Evolutionary conservation across 1,284 basidiomycete species (phyloP), one percentile per base, ranked within the genome.

Genomic region (Melampsora americana): DNA sequence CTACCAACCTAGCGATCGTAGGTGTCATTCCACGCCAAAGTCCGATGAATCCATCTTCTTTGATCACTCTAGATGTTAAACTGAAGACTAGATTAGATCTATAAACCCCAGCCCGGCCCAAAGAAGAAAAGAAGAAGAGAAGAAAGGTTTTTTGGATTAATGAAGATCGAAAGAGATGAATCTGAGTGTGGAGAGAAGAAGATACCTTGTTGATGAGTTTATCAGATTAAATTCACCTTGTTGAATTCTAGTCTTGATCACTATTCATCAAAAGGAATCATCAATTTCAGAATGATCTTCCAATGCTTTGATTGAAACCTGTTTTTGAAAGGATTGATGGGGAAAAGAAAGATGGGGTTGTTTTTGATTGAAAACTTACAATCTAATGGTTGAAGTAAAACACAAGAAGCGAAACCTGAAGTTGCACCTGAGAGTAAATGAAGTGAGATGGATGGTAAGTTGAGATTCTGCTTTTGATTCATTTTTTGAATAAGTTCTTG

Each of bases 11-110:
- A 20, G 89, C 84, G 6, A 96, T 84, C 0, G 93, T 93, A 5
- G 93, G 89, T 3, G 86, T 84, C 0, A 94, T 95, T 7, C 94
- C 94, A 77, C 93, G 85, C 94, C 94, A 86, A 30, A 86, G 78
- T 0, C 85, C 85, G 0, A 69, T 35, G 1, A 84, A 46, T 0
- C 85, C 85, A 69, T 85, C 84, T 1, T 83, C 81, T 28, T 72
- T 61, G 18, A 86, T 78, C 18, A 86, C 84, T 59, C 81, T 80
- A 32, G 72, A 79, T 4, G 81, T 70, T 32, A 78, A 18, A 5
- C 26, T 20, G 26, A 60, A 62, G 56, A 71, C 60, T n/a, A n/a
- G n/a, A 14, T 50, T 28, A 9, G 42, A 42, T 2, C 69, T 71
- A 42, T 12, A 11, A 32, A 26, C 20, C n/a, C 32, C 12, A 9